Evolutionary conservation across 192 early-diverging fungal genomes (phyloP), one percentile per base, ranked within the genome.

Genomic region (Mycoemilia scoparia): DNA sequence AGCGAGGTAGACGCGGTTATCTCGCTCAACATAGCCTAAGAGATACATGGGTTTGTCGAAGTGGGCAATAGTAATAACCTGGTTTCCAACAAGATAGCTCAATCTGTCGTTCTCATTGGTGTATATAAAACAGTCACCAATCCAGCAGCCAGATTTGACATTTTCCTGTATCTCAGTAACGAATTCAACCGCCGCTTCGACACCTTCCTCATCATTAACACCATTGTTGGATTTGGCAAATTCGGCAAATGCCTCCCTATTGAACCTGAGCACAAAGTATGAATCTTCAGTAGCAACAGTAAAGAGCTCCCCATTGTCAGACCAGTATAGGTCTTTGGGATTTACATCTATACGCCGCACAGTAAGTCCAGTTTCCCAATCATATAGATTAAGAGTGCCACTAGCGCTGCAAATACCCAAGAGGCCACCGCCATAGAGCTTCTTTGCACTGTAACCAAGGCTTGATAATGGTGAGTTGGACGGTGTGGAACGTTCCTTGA

Each of bases 61-160:
- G 55, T 99, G 95, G 48, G 76, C 81, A 46, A 99, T 79, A 4
- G 91, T 96, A 17, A 86, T 87, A 12, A 78, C 73, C 57, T 91
- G 87, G 2, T 71, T 79, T 34, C 95, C 92, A 4, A 99, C 92
- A 22, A 99, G 59, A 47, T 99, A 99, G 62, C 83, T 91, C 39
- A 99, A 66, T 17, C 92, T 76, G 57, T 93, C 92, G 39, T 68
- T 66, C 7, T 69, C 51, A 48, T 82, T 89, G 12, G 87, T 87
- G 65, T 96, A 99, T 38, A 99, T 95, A 46, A 99, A 96, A 51
- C 93, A 96, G 58, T 99, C 95, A 30, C 95, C 95, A 30, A 96
- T 83, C 95, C 95, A 99, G 43, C 70, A 70, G 16, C 91, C 95
- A 4, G 90, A 87, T 46, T 81, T 80, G 20, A 99, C 76, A 58